These are phyloP conservation scores for Tetraselmis striata DNA, from an alignment of 139 green algal species.

Conservation along the genomic window DNA sequence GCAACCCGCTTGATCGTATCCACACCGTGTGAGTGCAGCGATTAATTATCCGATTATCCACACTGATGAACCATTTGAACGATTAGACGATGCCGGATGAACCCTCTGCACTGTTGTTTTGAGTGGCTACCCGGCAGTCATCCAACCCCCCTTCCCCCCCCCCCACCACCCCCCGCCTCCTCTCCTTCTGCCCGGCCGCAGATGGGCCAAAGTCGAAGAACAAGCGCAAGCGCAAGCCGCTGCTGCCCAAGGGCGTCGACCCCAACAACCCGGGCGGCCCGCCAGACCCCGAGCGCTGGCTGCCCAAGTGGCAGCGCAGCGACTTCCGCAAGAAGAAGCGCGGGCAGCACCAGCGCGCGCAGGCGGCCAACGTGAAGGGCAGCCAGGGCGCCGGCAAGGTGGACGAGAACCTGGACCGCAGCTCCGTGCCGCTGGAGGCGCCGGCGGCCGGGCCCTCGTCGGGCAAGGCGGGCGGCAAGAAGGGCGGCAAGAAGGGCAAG, in stretches of 20 bases:
- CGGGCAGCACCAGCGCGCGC: conserved; percentile 15
- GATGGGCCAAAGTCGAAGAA: conserved; percentile 27
- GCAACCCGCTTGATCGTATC: too few species aligned
- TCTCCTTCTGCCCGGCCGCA: not conserved
- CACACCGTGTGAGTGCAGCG: too few species aligned
- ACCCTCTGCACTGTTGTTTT: too few species aligned
- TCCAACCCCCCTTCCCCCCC: too few species aligned
- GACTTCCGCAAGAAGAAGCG: conserved; percentile 63
- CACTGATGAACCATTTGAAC: too few species aligned
- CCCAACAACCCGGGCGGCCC: conserved; percentile 68
- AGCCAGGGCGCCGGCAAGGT: conserved; percentile 73
- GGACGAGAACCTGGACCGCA: conserved; percentile 45
- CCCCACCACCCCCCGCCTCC: too few species aligned
- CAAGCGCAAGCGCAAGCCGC: conserved; percentile 51
- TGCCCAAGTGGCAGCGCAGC: conserved; percentile 87
- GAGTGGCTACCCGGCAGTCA: too few species aligned
- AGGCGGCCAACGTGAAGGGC: conserved; percentile 53
- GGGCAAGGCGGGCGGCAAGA: not conserved
- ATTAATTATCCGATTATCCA: too few species aligned
- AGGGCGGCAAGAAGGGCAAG: conserved; percentile 9
- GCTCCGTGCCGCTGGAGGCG: not conserved
- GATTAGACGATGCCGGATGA: too few species aligned
- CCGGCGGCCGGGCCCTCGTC: too few species aligned
- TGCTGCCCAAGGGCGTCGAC: conserved; percentile 80
- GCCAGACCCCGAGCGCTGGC: conserved; percentile 91